Percentiles rank a stretch among this genome's conserved stretches.
phyloP scores from a whole-genome alignment of 805 yeast species.

The Isabelozyma heimii region DNA sequence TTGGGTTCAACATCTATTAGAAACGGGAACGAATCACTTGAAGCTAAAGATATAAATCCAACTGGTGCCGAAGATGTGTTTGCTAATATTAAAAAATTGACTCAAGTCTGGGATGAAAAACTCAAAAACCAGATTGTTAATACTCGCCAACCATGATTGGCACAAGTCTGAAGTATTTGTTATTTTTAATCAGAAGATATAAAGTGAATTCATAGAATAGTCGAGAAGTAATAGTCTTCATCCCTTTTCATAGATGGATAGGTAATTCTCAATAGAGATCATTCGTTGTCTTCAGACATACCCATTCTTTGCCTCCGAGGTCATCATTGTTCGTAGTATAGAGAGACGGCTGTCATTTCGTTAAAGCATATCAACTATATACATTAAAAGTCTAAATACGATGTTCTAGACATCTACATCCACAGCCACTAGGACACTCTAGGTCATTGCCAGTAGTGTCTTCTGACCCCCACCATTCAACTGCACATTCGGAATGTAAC shows the following conservation, averaged over 20 bases:
- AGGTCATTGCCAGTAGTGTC: slow-evolving; percentile 7
- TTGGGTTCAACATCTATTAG: slow-evolving; percentile 69
- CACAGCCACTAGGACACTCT: slow-evolving; percentile 86
- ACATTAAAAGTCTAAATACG: slow-evolving; percentile 1
- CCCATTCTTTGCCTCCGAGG: no score
- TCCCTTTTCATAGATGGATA: no score
- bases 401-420: slow-evolving; percentile 60
- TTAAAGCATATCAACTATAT: no score
- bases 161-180: no score
- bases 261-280: no score
- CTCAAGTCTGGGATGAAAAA: slow-evolving; percentile 69
- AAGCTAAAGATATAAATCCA: slow-evolving; percentile 52
- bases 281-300: no score
- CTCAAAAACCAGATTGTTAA: slow-evolving; percentile 71
- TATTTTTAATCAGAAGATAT: no score
- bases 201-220: no score
- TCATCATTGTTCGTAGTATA: no score
- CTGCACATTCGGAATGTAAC: slow-evolving; percentile 75
- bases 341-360: no score
- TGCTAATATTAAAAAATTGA: slow-evolving; percentile 56
- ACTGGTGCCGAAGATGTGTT: slow-evolving; percentile 68
- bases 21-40: slow-evolving; percentile 64
- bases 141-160: slow-evolving; percentile 30
- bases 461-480: slow-evolving; percentile 67
- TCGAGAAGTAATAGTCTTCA: no score